Base-by-base conservation (phyloP, 2,329 filamentous ascomycete species). In the Sarocladiaceae sp. region DNA sequence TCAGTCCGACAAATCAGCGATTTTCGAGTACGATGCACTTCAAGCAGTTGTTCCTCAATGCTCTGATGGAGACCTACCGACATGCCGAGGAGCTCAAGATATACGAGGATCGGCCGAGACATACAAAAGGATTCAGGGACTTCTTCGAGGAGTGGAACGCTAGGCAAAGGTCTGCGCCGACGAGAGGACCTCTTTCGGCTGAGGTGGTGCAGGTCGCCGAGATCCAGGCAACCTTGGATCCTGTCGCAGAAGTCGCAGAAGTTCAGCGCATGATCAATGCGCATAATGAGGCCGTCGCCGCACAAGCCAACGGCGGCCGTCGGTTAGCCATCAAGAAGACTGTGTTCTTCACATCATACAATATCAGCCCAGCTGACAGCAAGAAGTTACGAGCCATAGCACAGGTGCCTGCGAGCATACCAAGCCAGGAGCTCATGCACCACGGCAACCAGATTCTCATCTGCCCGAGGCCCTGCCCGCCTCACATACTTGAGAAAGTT, bases 391-490 rank as follows among this genome's bases (percentile, higher is more conserved):
- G 88, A 52, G 78, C 80, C 5, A 77, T 96, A n/a, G 83, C 85
- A 26, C 69, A 83, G 50, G 72, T 90, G 18, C 86, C 86, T 3
- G 63, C 74, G 3, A 78, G 79, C 53, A 72, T 84, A 51, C 76
- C 83, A 25, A 83, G 87, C 49, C 77, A 80, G 50, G 89, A 95
- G 50, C 73, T 96, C 57, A 90, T 89, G 57, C 82, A 84, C 56
- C 85, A 96, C 60, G 92, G 87, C 42, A 96, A 95, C 70, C 93
- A 87, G 68, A 92, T 99, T 60, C 79, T 97, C 61, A 97, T 99
- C 64, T 88, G 87, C 33, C 86, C 90, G 1, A 84, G 88, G 11
- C 84, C 87, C 0, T 89, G 87, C 48, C 83, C 87, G 2, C 76
- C 79, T 49, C 80, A 78, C 57, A 86, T 95, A 20, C 73, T 97